A percentile compares a stretch with the other conserved stretches of the same genome.
Conservation (phyloP, 2,329 filamentous ascomycete genomes). For the Cladosporium sphaerospermum region DNA sequence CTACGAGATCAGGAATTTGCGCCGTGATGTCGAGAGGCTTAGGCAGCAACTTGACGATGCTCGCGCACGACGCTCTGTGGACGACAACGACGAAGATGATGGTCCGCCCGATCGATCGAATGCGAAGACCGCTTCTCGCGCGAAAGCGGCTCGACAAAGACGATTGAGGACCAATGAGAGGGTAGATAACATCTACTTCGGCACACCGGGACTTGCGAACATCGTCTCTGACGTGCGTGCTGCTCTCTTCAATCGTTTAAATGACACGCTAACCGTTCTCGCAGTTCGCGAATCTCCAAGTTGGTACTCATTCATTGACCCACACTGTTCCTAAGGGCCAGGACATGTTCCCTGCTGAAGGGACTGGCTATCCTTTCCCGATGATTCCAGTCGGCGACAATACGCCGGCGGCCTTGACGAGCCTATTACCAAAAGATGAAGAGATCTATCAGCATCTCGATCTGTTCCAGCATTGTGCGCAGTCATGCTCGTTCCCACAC, state of each 20-base stretch:
- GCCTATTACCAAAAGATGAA: conserved; percentile 34
- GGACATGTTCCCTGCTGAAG: conserved; percentile 38
- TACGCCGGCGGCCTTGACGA: conserved; percentile 22
- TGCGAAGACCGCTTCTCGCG: conserved; percentile 18
- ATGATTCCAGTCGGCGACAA: conserved; percentile 34
- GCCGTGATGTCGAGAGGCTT: conserved; percentile 40
- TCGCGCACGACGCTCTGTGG: conserved; percentile 26
- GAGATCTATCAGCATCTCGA: conserved; percentile 36
- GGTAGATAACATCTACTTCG: conserved; percentile 45
- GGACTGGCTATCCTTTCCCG: conserved; percentile 38
- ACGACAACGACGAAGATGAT: conserved; percentile 33
- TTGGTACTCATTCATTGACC: conserved; percentile 37
- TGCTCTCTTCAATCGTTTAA: background rate
- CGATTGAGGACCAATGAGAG: conserved; percentile 36
- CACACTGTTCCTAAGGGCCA: conserved; percentile 37
- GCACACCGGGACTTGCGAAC: conserved; percentile 43
- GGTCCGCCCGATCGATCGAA: conserved; percentile 23
- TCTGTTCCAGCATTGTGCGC: conserved; percentile 38
- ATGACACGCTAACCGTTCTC: background rate
- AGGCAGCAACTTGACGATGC: conserved; percentile 36
- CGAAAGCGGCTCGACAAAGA: conserved; percentile 23
- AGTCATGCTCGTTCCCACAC: conserved; percentile 41
- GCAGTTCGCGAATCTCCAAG: conserved; percentile 38
- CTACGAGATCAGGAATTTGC: conserved; percentile 42
- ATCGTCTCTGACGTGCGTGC: conserved; percentile 41